Conservation (phyloP, 352 stramenopile species). For the Globisporangium perplexum region DNA sequence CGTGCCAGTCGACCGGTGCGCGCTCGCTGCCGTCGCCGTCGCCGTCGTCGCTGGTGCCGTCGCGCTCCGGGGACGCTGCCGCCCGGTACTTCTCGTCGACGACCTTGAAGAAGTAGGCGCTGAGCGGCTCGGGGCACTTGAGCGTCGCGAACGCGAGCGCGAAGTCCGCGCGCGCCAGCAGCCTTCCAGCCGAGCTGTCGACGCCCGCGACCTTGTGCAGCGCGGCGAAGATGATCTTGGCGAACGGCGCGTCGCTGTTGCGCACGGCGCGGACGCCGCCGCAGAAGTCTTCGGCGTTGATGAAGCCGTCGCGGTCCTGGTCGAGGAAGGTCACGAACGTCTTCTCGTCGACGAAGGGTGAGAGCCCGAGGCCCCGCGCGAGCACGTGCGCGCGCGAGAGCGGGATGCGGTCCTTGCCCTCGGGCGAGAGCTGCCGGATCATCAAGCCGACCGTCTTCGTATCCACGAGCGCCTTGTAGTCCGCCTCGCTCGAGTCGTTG, state of each 20-base stretch:
- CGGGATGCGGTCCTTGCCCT: constrained; percentile 38
- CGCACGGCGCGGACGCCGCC: constrained; percentile 51
- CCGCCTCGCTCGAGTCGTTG: constrained; percentile 39
- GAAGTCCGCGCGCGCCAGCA: constrained; percentile 34
- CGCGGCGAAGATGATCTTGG: constrained; percentile 57
- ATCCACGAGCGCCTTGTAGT: constrained; percentile 53
- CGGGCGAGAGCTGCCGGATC: constrained; percentile 56
- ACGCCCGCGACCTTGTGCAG: constrained; percentile 43
- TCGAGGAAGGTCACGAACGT: constrained; percentile 61
- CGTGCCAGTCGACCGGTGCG: constrained; percentile 17
- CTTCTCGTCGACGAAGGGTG: constrained; percentile 56
- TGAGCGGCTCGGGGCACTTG: constrained; percentile 48
- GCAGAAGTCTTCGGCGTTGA: constrained; percentile 68
- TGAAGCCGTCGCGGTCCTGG: constrained; percentile 63
- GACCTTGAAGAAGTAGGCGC: constrained; percentile 59
- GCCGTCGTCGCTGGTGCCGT: not conserved
- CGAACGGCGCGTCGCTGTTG: constrained; percentile 47
- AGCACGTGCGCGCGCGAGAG: constrained; percentile 46
- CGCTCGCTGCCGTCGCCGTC: not conserved
- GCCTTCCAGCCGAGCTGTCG: not conserved
- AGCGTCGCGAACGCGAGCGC: constrained; percentile 43
- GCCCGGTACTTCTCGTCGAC: constrained; percentile 26
- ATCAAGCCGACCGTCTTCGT: constrained; percentile 53
- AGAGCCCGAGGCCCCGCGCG: constrained; percentile 49
- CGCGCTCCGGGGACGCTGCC: constrained; percentile 10